These are phyloP conservation scores for Borealophlyctis nickersoniae DNA, from an alignment of 192 early-diverging fungal species.

Conservation along the genomic window DNA sequence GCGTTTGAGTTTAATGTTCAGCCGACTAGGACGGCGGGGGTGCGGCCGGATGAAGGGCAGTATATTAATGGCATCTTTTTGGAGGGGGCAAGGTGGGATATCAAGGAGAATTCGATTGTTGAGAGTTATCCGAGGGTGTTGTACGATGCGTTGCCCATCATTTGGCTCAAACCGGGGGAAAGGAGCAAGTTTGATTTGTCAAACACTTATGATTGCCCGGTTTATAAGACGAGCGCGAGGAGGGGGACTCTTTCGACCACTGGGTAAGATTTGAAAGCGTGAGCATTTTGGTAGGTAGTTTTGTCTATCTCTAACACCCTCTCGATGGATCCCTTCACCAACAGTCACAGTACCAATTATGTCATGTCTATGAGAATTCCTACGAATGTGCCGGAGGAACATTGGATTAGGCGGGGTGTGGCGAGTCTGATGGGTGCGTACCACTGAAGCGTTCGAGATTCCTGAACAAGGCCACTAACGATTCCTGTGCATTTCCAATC, in stretches of 20 bases:
- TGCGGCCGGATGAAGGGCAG: conserved; percentile 59
- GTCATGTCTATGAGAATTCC: conserved; percentile 64
- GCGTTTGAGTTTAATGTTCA: conserved; percentile 54
- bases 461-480: too few species aligned
- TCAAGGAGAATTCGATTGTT: conserved; percentile 48
- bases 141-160: conserved; percentile 55
- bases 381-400: conserved; percentile 53
- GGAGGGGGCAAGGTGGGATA: conserved; percentile 62
- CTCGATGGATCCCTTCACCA: not conserved
- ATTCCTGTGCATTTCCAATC: too few species aligned
- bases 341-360: conserved; percentile 59
- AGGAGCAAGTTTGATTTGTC: conserved; percentile 33
- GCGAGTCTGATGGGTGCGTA: conserved; percentile 35
- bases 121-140: conserved; percentile 53
- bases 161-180: conserved; percentile 58
- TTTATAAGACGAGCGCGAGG: conserved; percentile 58
- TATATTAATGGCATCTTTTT: conserved; percentile 59
- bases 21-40: conserved; percentile 47
- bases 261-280: conserved; percentile 36
- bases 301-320: not conserved
- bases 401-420: conserved; percentile 55
- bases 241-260: conserved; percentile 56
- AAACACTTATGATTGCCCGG: conserved; percentile 58
- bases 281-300: not conserved
- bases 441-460: too few species aligned